Evolutionary conservation across 441 rosid genomes (phyloP), one percentile per base, ranked within the genome.

Genomic region (Rhodomyrtus psidioides): DNA sequence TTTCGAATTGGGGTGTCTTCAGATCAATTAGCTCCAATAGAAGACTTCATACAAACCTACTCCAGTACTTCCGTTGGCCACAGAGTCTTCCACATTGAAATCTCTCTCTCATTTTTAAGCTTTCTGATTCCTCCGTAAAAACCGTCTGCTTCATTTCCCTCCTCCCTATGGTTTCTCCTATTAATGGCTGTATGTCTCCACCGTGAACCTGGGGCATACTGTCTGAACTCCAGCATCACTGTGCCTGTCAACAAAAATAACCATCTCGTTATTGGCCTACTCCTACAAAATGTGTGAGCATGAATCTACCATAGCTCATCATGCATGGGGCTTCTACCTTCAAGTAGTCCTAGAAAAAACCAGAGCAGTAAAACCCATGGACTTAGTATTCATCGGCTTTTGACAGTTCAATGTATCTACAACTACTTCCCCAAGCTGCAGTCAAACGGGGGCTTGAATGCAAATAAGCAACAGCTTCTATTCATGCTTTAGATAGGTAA

Each of bases 91-190:
- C 98, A 95, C 74, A 86, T 92, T 53, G 85, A 87, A 83, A 95
- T 94, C 88, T 97, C 98, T 87, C 90, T 91, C 56, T 87, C 86
- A 46, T 82, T 84, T 17, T 30, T 57, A 44, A 94, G 91, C 92
- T 92, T 93, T 83, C 96, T 81, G 83, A 94, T 93, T 83, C 98
- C 98, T 81, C 98, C 99, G 60, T 97, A 97, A 85, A 96, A 96
- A 26, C 98, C 99, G 28, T 96, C 95, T 30, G 90, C 97, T 85
- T 95, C 98, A 44, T 92, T 91, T 28, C 99, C 98, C 89, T 94
- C 94, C 88, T 97, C 99, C 57, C 92, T 87, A 81, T 94, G 99
- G 26, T 96, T 94, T 90, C 90, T 94, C 87, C 94, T 86, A 86
- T 89, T 88, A 30, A 96, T 84, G 24, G 85, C 88, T 3, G 94